Percentiles rank a stretch among this genome's conserved stretches.
Evolutionary conservation across 192 early-diverging fungal genomes (phyloP).

Genomic region (Coemansia sp.): DNA sequence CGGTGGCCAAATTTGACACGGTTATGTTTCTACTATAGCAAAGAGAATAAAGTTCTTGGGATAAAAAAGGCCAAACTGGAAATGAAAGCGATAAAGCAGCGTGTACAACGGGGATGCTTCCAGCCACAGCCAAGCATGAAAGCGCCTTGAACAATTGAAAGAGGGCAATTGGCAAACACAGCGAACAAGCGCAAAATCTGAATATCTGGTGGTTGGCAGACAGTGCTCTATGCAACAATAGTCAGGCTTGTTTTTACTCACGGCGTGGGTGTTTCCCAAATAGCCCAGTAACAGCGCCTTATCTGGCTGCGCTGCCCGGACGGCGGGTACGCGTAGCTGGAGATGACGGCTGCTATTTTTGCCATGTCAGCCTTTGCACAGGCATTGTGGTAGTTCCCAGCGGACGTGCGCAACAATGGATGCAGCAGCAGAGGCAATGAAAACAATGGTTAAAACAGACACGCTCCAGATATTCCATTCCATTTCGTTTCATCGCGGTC

Average conservation of each 20-base stretch:
- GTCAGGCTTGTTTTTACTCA: constrained; percentile 7
- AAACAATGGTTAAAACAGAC: constrained; percentile 12
- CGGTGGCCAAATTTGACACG: background rate
- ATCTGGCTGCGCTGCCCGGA: background rate
- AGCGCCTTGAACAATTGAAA: constrained; percentile 9
- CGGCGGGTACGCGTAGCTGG: constrained; percentile 6
- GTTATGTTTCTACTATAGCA: background rate
- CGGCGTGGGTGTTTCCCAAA: constrained; percentile 4
- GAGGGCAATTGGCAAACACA: background rate
- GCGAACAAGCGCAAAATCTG: constrained; percentile 12
- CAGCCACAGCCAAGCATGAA: constrained; percentile 10
- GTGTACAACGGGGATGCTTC: constrained; percentile 3
- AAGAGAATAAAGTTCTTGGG: background rate
- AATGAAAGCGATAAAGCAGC: constrained; percentile 5
- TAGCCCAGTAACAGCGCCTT: background rate
- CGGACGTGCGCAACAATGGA: constrained; percentile 10
- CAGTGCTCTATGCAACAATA: background rate
- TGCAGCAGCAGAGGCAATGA: background rate
- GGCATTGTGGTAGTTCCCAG: constrained; percentile 3
- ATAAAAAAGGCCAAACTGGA: background rate
- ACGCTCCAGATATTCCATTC: background rate
- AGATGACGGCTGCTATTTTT: background rate
- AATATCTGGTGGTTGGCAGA: constrained; percentile 1
- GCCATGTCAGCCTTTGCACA: background rate
- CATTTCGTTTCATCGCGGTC: background rate